Base-by-base conservation (phyloP, 768 basidiomycete species). In the Psilocybe azurescens region DNA sequence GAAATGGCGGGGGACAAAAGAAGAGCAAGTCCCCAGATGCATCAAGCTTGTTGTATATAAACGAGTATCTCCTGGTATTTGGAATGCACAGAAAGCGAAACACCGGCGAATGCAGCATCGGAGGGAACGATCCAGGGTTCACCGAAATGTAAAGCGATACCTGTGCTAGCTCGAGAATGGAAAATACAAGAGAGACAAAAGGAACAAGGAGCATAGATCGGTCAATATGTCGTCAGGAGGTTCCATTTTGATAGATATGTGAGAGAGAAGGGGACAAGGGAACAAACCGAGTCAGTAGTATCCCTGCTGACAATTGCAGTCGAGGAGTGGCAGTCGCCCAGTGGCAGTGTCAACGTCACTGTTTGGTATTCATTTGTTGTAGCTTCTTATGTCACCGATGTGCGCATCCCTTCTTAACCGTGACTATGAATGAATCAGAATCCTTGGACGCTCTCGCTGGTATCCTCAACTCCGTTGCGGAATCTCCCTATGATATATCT, bases 391-490 rank as follows among this genome's bases (percentile, higher is more conserved):
- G 56, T 58, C 56, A 53, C 38, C 57, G 51, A 63, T 53, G n/a
- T 8, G 24, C 51, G 10, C 14, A 9, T 28, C 48, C 56, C 24
- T 24, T 24, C 32, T 33, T 10, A 38, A 30, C 30, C 14, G n/a
- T 32, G 16, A 20, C 18, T 53, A 72, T 72, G 71, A 81, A 88
- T 70, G 84, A 87, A 67, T 73, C 81, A 32, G 78, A 85, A 59
- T 79, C 83, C 30, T 81, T 93, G 58, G 88, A 91, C 53, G 88
- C 86, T 8, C 79, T 93, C 11, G 80, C 84, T 4, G 79, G 82
- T 66, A 66, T 89, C 9, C 82, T 94, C 59, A 84, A 80, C 24
- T 75, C 82, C 24, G 75, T 94, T 10, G 81, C 86, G 0, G 77
- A 82, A 50, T 82, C 81, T 53, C 85, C 91, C 0, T 86, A 84